phyloP scores from a whole-genome alignment of 805 yeast species.

The Starmerella khaoyaiensis region DNA sequence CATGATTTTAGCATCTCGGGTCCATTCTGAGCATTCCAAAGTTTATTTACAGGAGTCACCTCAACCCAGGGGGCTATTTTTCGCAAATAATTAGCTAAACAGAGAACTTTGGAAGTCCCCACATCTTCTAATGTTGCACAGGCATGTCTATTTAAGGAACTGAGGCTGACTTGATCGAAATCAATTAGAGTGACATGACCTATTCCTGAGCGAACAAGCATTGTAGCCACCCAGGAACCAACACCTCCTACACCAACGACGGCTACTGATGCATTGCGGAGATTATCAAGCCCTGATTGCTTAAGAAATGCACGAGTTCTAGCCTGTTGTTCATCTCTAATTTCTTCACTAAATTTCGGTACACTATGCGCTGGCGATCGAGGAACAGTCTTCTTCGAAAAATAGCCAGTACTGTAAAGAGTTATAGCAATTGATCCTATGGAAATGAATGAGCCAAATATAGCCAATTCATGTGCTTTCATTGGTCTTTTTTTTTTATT shows the following conservation, averaged over 20 bases:
- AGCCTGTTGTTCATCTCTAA: slow-evolving; percentile 83
- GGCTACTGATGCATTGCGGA: slow-evolving; percentile 59
- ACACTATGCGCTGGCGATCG: no score
- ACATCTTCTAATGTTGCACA: slow-evolving; percentile 87
- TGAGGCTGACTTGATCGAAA: slow-evolving; percentile 89
- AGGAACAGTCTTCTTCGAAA: no score
- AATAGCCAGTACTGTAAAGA: not conserved
- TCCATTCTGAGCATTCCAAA: slow-evolving; percentile 52
- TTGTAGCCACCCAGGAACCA: slow-evolving; percentile 90
- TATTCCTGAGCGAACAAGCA: slow-evolving; percentile 85
- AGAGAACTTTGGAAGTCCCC: slow-evolving; percentile 79
- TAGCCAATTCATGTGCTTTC: not conserved
- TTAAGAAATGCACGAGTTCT: slow-evolving; percentile 87
- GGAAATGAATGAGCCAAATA: slow-evolving; percentile 2
- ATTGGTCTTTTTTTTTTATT: no score
- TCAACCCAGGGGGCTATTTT: slow-evolving; percentile 90
- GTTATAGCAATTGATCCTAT: slow-evolving; percentile 1
- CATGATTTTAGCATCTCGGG: slow-evolving; percentile 56
- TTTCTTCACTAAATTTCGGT: slow-evolving; percentile 33
- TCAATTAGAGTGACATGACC: slow-evolving; percentile 69
- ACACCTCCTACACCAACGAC: slow-evolving; percentile 97
- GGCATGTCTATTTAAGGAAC: slow-evolving; percentile 87
- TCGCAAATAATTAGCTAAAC: slow-evolving; percentile 53
- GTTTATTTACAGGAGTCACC: slow-evolving; percentile 60
- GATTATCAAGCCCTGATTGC: slow-evolving; percentile 62